Percentiles rank a stretch among this genome's conserved stretches.
Conservation (phyloP, 805 yeast genomes). For the Candida palmyrensis region DNA sequence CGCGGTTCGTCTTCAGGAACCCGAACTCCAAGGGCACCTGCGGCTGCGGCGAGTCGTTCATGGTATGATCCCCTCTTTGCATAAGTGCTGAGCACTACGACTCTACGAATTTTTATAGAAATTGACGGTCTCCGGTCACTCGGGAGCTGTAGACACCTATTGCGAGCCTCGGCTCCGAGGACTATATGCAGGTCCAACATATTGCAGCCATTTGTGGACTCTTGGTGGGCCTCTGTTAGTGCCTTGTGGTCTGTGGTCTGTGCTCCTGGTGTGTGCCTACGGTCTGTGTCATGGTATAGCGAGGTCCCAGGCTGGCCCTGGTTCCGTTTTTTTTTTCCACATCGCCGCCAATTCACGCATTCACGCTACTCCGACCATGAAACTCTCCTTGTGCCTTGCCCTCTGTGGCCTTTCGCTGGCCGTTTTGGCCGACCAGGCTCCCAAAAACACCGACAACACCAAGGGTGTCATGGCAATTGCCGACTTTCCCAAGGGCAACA, state of each 20-base stretch:
- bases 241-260: too few relatives aligned
- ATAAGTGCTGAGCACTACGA: too few relatives aligned
- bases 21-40: slow-evolving; percentile 98
- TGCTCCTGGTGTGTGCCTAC: too few relatives aligned
- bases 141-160: too few relatives aligned
- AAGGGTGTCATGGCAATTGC: slow-evolving; percentile 51
- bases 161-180: too few relatives aligned
- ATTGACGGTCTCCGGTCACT: too few relatives aligned
- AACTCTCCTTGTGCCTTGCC: not conserved
- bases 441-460: slow-evolving; percentile 46
- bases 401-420: slow-evolving; percentile 1
- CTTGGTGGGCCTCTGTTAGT: too few relatives aligned
- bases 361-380: not conserved
- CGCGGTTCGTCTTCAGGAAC: slow-evolving; percentile 87
- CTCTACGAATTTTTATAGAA: too few relatives aligned
- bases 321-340: not conserved
- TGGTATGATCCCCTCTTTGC: too few relatives aligned
- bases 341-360: not conserved
- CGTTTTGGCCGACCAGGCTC: slow-evolving; percentile 42
- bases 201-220: slow-evolving; percentile 2
- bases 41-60: slow-evolving; percentile 98
- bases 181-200: not conserved
- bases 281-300: too few relatives aligned
- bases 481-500: slow-evolving; percentile 51
- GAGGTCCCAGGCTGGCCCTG: too few relatives aligned